phyloP scores from a whole-genome alignment of 2,329 filamentous ascomycete species.

The Phialocephala subalpina region DNA sequence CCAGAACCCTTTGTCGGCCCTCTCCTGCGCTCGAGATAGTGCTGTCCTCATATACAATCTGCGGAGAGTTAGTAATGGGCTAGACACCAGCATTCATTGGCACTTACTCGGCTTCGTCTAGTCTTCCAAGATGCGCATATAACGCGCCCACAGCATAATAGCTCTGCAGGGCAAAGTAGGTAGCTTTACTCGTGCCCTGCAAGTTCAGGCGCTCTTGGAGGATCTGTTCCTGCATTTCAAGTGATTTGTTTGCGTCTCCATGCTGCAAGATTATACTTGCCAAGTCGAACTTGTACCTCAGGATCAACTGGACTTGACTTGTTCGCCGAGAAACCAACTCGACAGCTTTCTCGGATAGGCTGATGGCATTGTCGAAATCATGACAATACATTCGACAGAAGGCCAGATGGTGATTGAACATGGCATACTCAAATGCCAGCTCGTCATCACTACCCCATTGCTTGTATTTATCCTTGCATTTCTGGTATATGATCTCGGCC shows the following conservation, averaged over 20 bases:
- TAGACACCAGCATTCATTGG: background rate
- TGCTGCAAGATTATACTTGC: constrained; percentile 33
- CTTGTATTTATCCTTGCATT: constrained; percentile 21
- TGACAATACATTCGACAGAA: constrained; percentile 32
- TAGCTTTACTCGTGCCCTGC: constrained; percentile 23
- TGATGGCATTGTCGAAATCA: constrained; percentile 27
- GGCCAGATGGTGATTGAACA: constrained; percentile 33
- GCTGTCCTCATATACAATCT: constrained; percentile 19
- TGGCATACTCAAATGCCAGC: constrained; percentile 28
- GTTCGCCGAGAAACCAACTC: constrained; percentile 20
- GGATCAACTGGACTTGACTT: constrained; percentile 17
- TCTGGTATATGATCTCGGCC: constrained; percentile 27
- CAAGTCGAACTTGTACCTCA: constrained; percentile 32
- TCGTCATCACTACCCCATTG: constrained; percentile 22
- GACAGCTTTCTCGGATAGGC: constrained; percentile 26
- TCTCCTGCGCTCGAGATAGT: constrained; percentile 14
- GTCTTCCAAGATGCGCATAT: constrained; percentile 27
- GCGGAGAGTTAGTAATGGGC: background rate
- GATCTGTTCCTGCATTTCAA: constrained; percentile 30
- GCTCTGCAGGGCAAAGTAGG: constrained; percentile 33
- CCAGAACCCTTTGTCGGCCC: constrained; percentile 23
- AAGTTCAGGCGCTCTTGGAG: constrained; percentile 21
- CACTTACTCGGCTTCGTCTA: constrained; percentile 33
- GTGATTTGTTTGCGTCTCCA: constrained; percentile 24
- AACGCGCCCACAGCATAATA: constrained; percentile 31